These are phyloP conservation scores for Aspergillus aculeatinus DNA, from an alignment of 2,329 filamentous ascomycete species.

Conservation along the genomic window DNA sequence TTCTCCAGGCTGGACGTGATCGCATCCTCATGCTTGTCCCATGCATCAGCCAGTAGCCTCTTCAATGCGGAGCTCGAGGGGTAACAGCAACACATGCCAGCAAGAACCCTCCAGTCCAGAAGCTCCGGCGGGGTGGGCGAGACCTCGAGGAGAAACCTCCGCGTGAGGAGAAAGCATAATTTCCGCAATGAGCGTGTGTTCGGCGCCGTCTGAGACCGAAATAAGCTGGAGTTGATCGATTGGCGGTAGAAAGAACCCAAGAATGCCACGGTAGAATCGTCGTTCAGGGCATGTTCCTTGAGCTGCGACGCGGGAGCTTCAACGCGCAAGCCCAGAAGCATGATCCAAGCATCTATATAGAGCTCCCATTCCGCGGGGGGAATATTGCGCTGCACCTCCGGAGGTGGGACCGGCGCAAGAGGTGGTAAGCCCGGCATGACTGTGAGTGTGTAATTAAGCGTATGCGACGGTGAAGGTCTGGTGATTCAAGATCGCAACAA, in stretches of 20 bases:
- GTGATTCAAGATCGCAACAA: not conserved
- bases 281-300: slow-evolving; percentile 48
- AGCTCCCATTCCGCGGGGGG: slow-evolving; percentile 71
- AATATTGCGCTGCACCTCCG: slow-evolving; percentile 65
- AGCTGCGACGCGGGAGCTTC: slow-evolving; percentile 60
- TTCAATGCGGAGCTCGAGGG: slow-evolving; percentile 60
- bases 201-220: slow-evolving; percentile 26
- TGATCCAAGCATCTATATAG: slow-evolving; percentile 74
- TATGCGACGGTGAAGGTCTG: not conserved
- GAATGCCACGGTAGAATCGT: slow-evolving; percentile 63
- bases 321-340: slow-evolving; percentile 65
- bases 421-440: slow-evolving; percentile 60
- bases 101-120: slow-evolving; percentile 65
- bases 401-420: slow-evolving; percentile 74
- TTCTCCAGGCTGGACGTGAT: slow-evolving; percentile 39
- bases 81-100: slow-evolving; percentile 67
- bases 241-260: slow-evolving; percentile 66
- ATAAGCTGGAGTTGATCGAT: slow-evolving; percentile 41
- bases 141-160: slow-evolving; percentile 54
- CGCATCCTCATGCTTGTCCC: slow-evolving; percentile 35
- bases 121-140: slow-evolving; percentile 49
- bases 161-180: slow-evolving; percentile 63
- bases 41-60: slow-evolving; percentile 53
- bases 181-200: slow-evolving; percentile 58
- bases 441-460: slow-evolving; percentile 27